Base-by-base conservation (phyloP, 306 rosid species). In the Dryas octopetala region DNA sequence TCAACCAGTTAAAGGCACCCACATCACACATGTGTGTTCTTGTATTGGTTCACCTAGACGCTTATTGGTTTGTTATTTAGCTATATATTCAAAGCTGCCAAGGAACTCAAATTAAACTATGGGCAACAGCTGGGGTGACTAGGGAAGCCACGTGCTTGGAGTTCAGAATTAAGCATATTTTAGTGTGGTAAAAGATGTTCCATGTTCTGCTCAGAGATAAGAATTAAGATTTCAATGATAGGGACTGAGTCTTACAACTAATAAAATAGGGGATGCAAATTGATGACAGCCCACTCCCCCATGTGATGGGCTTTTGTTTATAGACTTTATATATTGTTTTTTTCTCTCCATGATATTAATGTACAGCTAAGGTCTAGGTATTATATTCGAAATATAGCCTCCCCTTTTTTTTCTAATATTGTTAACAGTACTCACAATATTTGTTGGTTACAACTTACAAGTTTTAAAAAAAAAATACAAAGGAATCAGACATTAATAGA, bases 221-320 rank as follows among this genome's bases (percentile, higher is more conserved):
- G 74, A 15, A 68, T 67, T 59, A 74, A 75, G 72, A 66, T 72
- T 12, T 26, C 78, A 62, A 69, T 80, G 11, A 14, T 16, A 59
- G 43, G 64, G n/a, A 59, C 11, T 65, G 69, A 61, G 80, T 47
- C 62, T 40, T 71, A 79, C 81, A 84, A 74, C 78, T 47, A 70
- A 46, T 73, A 69, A 55, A 73, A 65, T 71, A 16, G 84, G 61
- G 66, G 44, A 77, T 68, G 81, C 80, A 73, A 66, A 77, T 68
- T 74, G 86, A 83, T 83, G 87, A 78, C 92, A 88, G 88, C 93
- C 73, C 70, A 82, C 67, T 77, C 38, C 61, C 3, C 96, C 96
- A 86, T 86, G 93, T 90, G 96, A 65, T 72, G 76, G 7, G 38
- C 81, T 70, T 80, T 74, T 66, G 77, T 73, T 89, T 83, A 77